phyloP scores from a whole-genome alignment of 352 stramenopile species.

The Globisporangium perplexum region DNA sequence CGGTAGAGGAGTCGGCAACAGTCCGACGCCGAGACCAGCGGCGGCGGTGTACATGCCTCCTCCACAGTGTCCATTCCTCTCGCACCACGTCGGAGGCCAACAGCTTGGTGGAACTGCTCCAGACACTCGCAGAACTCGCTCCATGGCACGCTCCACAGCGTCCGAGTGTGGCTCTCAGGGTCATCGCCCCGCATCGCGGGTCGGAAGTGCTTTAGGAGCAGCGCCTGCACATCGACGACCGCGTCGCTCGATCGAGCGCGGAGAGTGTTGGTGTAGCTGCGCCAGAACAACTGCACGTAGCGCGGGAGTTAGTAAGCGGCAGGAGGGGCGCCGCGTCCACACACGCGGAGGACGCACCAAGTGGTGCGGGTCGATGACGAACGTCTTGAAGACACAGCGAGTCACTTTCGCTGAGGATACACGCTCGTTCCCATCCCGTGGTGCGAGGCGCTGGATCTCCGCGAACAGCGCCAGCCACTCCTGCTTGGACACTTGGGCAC shows the following conservation, averaged over 20 bases:
- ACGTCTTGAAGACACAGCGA: conserved; percentile 19
- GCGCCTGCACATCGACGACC: neutral
- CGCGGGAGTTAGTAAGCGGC: neutral
- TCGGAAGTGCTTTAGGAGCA: conserved; percentile 1
- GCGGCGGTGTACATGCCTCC: neutral
- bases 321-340: too few species aligned
- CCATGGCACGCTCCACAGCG: conserved; percentile 12
- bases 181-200: neutral
- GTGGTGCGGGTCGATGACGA: conserved; percentile 39
- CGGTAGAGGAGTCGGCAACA: conserved; percentile 38
- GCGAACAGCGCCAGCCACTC: conserved; percentile 34
- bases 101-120: conserved; percentile 15
- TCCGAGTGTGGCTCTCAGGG: neutral
- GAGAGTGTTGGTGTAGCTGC: conserved; percentile 8
- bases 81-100: neutral
- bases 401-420: neutral
- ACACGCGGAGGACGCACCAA: conserved; percentile 16
- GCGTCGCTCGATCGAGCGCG: neutral
- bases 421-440: neutral
- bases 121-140: conserved; percentile 19
- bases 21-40: conserved; percentile 9
- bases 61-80: neutral
- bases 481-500: conserved; percentile 17
- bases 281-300: conserved; percentile 11
- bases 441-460: conserved; percentile 22